These are phyloP conservation scores for Brachypodium distachyon DNA, from an alignment of 202 grass and related monocot species.

Conservation along the genomic window DNA sequence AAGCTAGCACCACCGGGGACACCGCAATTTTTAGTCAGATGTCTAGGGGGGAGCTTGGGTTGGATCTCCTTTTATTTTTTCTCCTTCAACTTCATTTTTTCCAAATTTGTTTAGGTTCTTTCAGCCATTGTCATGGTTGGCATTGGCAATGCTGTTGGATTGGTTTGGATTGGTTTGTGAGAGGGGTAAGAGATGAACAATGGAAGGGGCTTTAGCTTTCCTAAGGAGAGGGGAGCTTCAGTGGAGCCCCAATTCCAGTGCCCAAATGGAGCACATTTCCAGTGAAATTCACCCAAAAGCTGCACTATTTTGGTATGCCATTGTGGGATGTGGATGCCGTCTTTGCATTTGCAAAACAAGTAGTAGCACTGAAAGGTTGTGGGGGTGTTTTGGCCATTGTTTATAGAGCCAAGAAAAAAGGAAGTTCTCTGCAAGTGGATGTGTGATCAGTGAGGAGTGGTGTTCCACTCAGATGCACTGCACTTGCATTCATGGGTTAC, in stretches of 20 bases:
- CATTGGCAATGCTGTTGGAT: constrained; percentile 41
- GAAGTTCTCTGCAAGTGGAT: constrained; percentile 38
- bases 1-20: constrained; percentile 44
- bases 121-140: constrained; percentile 34
- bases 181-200: constrained; percentile 26
- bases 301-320: constrained; percentile 19
- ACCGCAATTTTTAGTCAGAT: constrained; percentile 52
- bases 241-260: constrained; percentile 26
- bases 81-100: constrained; percentile 23
- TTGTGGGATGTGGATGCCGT: constrained; percentile 28
- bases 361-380: constrained; percentile 32
- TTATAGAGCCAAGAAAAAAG: constrained; percentile 22
- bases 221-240: constrained; percentile 50
- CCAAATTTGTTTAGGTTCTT: constrained; percentile 43
- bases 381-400: constrained; percentile 44
- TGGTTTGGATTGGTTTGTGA: constrained; percentile 55
- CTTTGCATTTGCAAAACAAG: constrained; percentile 17
- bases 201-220: constrained; percentile 33
- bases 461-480: constrained; percentile 40
- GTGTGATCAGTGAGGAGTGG: constrained; percentile 35
- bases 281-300: constrained; percentile 32
- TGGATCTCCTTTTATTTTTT: constrained; percentile 16
- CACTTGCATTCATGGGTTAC: constrained; percentile 32
- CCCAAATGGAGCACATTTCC: constrained; percentile 28
- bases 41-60: constrained; percentile 52